phyloP scores from a whole-genome alignment of 352 stramenopile species.

The Phytophthora citrophthora region DNA sequence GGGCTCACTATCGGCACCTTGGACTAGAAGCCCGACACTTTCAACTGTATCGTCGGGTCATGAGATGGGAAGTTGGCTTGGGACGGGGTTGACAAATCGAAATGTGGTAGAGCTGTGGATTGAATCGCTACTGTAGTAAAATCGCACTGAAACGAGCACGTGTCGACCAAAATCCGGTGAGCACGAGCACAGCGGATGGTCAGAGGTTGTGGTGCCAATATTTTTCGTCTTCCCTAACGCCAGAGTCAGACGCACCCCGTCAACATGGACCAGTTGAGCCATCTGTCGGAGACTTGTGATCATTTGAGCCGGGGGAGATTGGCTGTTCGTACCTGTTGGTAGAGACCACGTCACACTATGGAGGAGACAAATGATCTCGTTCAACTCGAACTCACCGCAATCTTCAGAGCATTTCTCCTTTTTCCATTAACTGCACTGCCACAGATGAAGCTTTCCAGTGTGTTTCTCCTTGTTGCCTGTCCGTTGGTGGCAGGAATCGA shows the following conservation, averaged over 20 bases:
- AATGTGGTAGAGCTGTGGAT: neutral
- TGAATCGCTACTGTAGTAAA: too few relatives aligned
- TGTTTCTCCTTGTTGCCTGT: neutral
- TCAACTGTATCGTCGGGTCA: neutral
- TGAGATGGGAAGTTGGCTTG: neutral
- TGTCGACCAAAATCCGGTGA: neutral
- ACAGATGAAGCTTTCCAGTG: too few relatives aligned
- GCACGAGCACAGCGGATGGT: neutral
- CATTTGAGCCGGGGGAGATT: too few relatives aligned
- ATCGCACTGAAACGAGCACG: neutral
- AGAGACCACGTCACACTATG: too few relatives aligned
- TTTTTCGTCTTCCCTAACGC: neutral
- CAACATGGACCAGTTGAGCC: neutral
- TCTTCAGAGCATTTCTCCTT: too few relatives aligned
- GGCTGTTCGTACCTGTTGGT: too few relatives aligned
- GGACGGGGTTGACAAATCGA: neutral
- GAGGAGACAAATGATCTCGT: too few relatives aligned
- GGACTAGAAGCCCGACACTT: neutral
- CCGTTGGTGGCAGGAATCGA: constrained; percentile 5
- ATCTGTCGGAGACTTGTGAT: too few relatives aligned
- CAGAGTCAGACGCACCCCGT: neutral
- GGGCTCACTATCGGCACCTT: neutral
- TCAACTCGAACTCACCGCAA: too few relatives aligned
- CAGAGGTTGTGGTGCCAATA: neutral
- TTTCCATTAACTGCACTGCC: too few relatives aligned